Base-by-base conservation (phyloP, 75 land plant genomes). In the Picea sitchensis region DNA sequence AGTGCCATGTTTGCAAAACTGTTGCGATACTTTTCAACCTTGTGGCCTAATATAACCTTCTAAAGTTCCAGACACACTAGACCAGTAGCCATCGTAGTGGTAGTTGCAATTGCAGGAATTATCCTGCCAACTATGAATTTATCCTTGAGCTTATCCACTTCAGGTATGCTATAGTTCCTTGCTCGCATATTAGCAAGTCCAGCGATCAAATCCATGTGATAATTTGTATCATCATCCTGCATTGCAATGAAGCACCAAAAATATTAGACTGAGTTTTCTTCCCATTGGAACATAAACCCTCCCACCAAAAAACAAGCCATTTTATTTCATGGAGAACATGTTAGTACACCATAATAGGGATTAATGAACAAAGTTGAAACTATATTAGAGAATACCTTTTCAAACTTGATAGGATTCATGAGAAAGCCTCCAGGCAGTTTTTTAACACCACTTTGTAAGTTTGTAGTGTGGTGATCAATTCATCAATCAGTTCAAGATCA, bases 161-260 rank as follows among this genome's bases (percentile, higher is more conserved):
- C 98, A 44, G 96, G 94, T 26, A 95, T 92, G 80, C 91, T 77
- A 79, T 93, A 95, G 79, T 95, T 95, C 75, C 98, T 88, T 69
- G 96, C 96, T 2, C 98, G 87, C 96, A 95, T 91, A 77, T 95
- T 95, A 15, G 98, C 98, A 61, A 95, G 88, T 0, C 90, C 96
- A 76, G 94, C 92, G 4, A 95, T 95, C 58, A 93, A 69, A 76
- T 95, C 76, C 94, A 95, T 93, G 59, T 93, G 96, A 71, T 82
- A 93, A 73, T 95, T 95, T 36, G 91, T 90, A 59, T 93, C 96
- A 76, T 93, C 94, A 80, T 93, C 94, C 96, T 94, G 89, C 65
- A 41, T 41, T 41, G 0, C 44, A 41, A 41, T 41, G 4, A 26
- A 26, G 26, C 0, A 26, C 26, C 26, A 26, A 26, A 26, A 26